phyloP scores from a whole-genome alignment of 1,139 yeast genomes.

The Diutina sp. region DNA sequence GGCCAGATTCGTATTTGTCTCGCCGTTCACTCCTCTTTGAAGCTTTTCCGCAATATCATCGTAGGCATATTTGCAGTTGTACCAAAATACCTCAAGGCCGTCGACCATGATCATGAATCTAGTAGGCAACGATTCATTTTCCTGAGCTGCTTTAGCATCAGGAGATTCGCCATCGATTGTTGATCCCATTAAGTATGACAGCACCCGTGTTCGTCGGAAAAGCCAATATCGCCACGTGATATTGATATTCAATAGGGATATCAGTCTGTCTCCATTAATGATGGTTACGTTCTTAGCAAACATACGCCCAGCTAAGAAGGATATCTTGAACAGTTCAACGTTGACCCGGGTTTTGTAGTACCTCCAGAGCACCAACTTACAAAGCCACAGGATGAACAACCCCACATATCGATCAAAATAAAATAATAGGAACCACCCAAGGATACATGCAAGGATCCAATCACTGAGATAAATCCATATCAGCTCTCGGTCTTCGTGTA shows the following conservation, averaged over 20 bases:
- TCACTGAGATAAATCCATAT: slow-evolving; percentile 72
- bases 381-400: slow-evolving; percentile 33
- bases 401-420: slow-evolving; percentile 70
- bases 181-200: slow-evolving; percentile 16
- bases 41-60: slow-evolving; percentile 45
- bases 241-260: slow-evolving; percentile 56
- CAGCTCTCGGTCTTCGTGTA: not conserved
- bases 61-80: slow-evolving; percentile 69
- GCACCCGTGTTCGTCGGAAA: slow-evolving; percentile 34
- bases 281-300: slow-evolving; percentile 65
- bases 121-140: slow-evolving; percentile 41
- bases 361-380: slow-evolving; percentile 56
- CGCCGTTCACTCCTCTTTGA: slow-evolving; percentile 10
- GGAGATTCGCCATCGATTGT: slow-evolving; percentile 8
- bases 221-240: slow-evolving; percentile 91
- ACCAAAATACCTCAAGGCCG: slow-evolving; percentile 74
- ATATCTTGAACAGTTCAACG: slow-evolving; percentile 61
- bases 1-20: not conserved
- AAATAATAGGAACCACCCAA: slow-evolving; percentile 55
- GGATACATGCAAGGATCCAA: slow-evolving; percentile 60
- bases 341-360: slow-evolving; percentile 40
- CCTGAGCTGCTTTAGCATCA: slow-evolving; percentile 11
- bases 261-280: slow-evolving; percentile 56
- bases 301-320: slow-evolving; percentile 72
- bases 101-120: slow-evolving; percentile 48